Conservation (phyloP, 164 flowering plant genomes). For the Vitis riparia region DNA sequence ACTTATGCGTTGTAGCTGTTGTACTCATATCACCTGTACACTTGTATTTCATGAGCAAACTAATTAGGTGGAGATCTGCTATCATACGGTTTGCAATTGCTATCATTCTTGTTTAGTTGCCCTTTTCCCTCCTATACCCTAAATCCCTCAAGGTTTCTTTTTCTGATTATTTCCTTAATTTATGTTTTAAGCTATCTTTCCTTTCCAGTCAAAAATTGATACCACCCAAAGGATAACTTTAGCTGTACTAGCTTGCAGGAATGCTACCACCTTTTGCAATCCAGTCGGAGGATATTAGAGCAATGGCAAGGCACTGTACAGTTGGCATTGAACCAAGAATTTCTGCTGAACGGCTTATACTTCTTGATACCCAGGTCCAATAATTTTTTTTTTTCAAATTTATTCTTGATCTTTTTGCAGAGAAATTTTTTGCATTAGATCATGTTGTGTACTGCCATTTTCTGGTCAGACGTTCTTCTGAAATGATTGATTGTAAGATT, state of each 20-base stretch:
- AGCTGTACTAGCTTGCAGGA: conserved; percentile 38
- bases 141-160: not conserved
- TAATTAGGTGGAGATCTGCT: no score
- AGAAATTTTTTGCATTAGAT: not conserved
- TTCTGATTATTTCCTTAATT: not conserved
- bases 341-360: conserved; percentile 79
- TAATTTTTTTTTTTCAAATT: not conserved
- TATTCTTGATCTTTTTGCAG: not conserved
- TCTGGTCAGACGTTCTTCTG: no score
- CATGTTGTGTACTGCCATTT: not conserved
- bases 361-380: conserved; percentile 90
- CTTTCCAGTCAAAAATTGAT: not conserved
- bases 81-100: no score
- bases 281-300: conserved; percentile 72
- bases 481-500: not conserved
- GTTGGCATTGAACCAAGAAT: conserved; percentile 84
- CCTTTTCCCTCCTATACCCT: no score
- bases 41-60: no score
- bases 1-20: no score
- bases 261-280: conserved; percentile 87
- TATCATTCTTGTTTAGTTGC: no score
- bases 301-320: conserved; percentile 78
- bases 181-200: not conserved
- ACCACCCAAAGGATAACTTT: not conserved
- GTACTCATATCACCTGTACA: no score